These are phyloP conservation scores for Fraxinus anomala DNA, from an alignment of 257 asterid species.

Conservation along the genomic window DNA sequence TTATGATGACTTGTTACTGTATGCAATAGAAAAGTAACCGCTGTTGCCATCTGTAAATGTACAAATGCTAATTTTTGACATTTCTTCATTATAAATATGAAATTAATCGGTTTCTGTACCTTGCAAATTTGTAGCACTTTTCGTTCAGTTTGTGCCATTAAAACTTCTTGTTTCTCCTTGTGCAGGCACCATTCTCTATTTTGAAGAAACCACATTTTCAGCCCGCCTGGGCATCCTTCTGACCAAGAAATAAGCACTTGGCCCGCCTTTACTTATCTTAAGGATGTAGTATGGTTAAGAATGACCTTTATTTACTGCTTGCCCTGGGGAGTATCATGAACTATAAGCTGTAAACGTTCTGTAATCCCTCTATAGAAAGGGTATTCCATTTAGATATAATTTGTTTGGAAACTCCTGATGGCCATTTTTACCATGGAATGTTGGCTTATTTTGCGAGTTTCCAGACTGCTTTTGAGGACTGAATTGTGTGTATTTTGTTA, in stretches of 20 bases:
- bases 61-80: background rate
- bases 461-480: background rate
- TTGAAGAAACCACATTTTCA: conserved; percentile 30
- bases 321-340: conserved; percentile 17
- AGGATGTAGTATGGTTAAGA: conserved; percentile 23
- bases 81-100: background rate
- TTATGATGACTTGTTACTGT: background rate
- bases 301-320: conserved; percentile 10
- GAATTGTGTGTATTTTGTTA: background rate
- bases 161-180: background rate
- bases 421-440: conserved; percentile 2
- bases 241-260: conserved; percentile 22
- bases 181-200: conserved; percentile 27
- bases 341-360: conserved; percentile 17
- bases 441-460: conserved; percentile 14
- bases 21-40: background rate
- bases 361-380: conserved; percentile 18
- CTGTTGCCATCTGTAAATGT: background rate
- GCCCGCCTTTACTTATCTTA: conserved; percentile 26
- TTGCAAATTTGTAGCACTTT: background rate
- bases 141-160: conserved; percentile 2
- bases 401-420: conserved; percentile 17
- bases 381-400: conserved; percentile 36
- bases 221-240: conserved; percentile 1
- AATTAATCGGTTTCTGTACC: background rate